Percentiles rank a stretch among this genome's conserved stretches.
Conservation (phyloP, 2,329 filamentous ascomycete species). For the Fusarium oligoseptatum region DNA sequence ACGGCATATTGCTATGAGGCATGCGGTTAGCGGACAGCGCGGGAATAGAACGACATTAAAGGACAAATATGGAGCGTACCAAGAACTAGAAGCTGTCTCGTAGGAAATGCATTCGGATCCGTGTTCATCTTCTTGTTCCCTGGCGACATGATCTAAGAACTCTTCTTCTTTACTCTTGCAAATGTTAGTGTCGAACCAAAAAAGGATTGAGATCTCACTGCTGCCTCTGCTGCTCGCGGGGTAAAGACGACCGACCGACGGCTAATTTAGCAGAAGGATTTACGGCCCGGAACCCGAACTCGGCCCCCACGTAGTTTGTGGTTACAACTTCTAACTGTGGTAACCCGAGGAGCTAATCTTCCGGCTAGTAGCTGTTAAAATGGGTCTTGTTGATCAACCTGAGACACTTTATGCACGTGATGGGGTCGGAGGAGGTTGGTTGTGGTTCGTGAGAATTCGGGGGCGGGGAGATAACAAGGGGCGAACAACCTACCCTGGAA, state of each 20-base stretch:
- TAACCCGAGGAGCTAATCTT: neutral
- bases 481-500: neutral
- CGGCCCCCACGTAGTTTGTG: neutral
- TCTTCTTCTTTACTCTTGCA: neutral
- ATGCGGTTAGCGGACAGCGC: neutral
- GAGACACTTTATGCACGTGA: neutral
- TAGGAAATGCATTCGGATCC: slow-evolving; percentile 15
- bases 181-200: neutral
- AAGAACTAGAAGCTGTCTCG: slow-evolving; percentile 16
- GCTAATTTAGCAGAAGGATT: neutral
- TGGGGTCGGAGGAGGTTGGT: neutral
- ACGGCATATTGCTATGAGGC: slow-evolving; percentile 42
- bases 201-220: neutral
- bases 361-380: neutral
- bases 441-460: neutral
- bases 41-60: neutral
- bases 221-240: neutral
- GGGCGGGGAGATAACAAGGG: neutral
- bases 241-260: neutral
- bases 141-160: neutral
- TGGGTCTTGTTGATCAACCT: neutral
- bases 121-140: neutral
- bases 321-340: neutral
- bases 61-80: neutral
- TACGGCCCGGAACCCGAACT: slow-evolving; percentile 8